A percentile compares a stretch with the other conserved stretches of the same genome.
phyloP scores from a whole-genome alignment of 2,329 filamentous ascomycete species.

The Ophiostoma ips region DNA sequence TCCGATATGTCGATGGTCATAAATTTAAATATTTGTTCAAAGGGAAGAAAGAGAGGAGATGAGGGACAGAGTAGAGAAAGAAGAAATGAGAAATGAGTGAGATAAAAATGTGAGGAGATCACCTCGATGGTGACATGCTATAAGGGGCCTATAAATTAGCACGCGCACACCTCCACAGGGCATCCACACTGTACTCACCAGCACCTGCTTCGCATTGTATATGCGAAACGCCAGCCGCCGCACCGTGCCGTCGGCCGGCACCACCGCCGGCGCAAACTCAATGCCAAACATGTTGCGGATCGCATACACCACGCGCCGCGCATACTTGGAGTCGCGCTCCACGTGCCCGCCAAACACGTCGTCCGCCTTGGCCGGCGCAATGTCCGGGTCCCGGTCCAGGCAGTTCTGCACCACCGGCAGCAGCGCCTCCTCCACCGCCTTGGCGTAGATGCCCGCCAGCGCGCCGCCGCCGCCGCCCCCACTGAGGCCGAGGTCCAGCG shows the following conservation, averaged over 20 bases:
- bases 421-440: constrained; percentile 61
- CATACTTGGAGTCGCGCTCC: constrained; percentile 77
- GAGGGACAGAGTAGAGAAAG: background rate
- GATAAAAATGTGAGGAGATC: background rate
- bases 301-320: constrained; percentile 81
- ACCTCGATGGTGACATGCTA: constrained; percentile 48
- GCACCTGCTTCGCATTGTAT: constrained; percentile 86
- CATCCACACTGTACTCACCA: constrained; percentile 24
- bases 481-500: constrained; percentile 22
- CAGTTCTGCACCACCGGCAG: constrained; percentile 81
- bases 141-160: constrained; percentile 39
- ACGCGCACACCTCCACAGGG: background rate
- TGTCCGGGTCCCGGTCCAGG: constrained; percentile 79
- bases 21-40: no score
- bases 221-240: constrained; percentile 87
- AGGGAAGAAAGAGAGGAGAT: background rate
- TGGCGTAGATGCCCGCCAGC: constrained; percentile 45
- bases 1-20: no score
- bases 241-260: constrained; percentile 82
- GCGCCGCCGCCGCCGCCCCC: constrained; percentile 1
- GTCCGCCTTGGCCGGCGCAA: constrained; percentile 66
- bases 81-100: background rate
- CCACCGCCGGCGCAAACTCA: constrained; percentile 85
- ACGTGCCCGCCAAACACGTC: constrained; percentile 77
- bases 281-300: constrained; percentile 96